These are phyloP conservation scores for Sugiyamaella castrensis DNA, from an alignment of 1,139 yeast species.

Conservation along the genomic window DNA sequence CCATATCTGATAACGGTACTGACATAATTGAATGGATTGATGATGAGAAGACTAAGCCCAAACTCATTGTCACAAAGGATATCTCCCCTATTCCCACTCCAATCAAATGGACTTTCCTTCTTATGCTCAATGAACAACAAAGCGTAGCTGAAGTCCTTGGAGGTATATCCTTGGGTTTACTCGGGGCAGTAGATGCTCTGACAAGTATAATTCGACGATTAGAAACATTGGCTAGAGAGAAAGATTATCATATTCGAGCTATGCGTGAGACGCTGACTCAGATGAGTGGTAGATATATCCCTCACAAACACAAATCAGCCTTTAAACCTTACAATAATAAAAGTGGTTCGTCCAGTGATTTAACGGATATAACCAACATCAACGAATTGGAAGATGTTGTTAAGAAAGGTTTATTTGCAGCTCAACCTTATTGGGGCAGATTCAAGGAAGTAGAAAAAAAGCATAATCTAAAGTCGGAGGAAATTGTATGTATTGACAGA, in stretches of 20 bases:
- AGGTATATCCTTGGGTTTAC: slow-evolving; percentile 12
- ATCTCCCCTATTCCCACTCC: slow-evolving; percentile 16
- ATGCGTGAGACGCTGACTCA: slow-evolving; percentile 15
- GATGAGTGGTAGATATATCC: slow-evolving; percentile 13
- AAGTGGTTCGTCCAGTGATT: background rate
- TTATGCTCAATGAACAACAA: slow-evolving; percentile 1
- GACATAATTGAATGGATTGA: background rate
- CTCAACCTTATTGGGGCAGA: slow-evolving; percentile 3
- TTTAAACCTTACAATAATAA: background rate
- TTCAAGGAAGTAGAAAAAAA: background rate
- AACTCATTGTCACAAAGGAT: slow-evolving; percentile 10
- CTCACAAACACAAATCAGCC: slow-evolving; percentile 16
- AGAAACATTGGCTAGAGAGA: slow-evolving; percentile 14
- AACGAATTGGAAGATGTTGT: background rate
- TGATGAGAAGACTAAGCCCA: background rate
- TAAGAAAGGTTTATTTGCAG: background rate
- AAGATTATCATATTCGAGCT: slow-evolving; percentile 23
- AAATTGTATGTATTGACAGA: too few species aligned
- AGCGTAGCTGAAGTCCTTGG: slow-evolving; percentile 4
- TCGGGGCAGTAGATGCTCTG: slow-evolving; percentile 12
- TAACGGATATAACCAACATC: too few species aligned
- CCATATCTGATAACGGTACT: background rate
- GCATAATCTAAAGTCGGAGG: too few species aligned
- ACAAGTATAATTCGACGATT: slow-evolving; percentile 8
- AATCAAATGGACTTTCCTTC: slow-evolving; percentile 18